Percentiles rank a stretch among this genome's conserved stretches.
phyloP scores from a whole-genome alignment of 2,329 filamentous ascomycete species.

The Eutypella sp. region DNA sequence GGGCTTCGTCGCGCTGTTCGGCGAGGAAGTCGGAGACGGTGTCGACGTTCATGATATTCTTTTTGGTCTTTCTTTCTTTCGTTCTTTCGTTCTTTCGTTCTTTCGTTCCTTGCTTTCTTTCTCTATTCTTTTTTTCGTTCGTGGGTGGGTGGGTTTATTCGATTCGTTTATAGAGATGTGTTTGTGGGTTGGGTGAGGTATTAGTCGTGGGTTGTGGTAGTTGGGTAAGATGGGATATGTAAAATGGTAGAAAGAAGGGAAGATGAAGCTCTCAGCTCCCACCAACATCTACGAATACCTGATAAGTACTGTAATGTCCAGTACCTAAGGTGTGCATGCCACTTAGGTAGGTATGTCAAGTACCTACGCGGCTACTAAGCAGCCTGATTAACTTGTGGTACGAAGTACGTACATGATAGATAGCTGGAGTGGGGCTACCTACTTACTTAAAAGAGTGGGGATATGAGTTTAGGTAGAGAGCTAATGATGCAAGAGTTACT shows the following conservation, averaged over 20 bases:
- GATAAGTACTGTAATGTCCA: no score
- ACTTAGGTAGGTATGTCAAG: no score
- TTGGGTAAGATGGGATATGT: not conserved
- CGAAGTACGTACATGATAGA: no score
- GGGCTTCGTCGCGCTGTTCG: constrained; percentile 82
- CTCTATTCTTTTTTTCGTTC: no score
- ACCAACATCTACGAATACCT: no score
- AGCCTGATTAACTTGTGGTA: constrained; percentile 33
- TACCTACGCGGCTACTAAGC: constrained; percentile 41
- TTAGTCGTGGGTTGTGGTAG: not conserved
- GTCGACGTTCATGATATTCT: constrained; percentile 68
- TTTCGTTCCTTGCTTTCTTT: no score
- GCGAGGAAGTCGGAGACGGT: constrained; percentile 87
- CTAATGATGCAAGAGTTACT: constrained; percentile 2
- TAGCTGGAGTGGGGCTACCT: no score
- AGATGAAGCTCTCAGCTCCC: not conserved
- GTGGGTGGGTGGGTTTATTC: no score
- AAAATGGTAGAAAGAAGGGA: not conserved
- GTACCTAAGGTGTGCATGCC: no score
- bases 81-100: not conserved
- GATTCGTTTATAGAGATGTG: no score
- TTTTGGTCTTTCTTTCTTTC: not conserved
- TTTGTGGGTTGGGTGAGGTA: not conserved
- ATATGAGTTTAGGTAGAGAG: not conserved
- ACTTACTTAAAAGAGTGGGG: no score